A percentile compares a stretch with the other conserved stretches of the same genome.
Conservation (phyloP, 2,329 filamentous ascomycete species). For the Clarireedia monteithiana region DNA sequence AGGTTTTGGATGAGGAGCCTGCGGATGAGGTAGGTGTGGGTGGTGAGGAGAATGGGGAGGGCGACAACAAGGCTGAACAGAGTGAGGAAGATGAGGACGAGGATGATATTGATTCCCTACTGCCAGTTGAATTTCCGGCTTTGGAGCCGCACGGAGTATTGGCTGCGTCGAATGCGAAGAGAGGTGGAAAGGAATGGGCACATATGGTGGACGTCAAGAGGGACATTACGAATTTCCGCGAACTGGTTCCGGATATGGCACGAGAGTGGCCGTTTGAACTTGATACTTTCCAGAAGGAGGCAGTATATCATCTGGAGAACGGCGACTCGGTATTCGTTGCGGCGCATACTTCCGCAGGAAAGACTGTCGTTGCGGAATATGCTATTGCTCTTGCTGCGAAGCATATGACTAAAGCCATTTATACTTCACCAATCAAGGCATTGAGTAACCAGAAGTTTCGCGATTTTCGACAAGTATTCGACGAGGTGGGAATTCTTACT, state of each 20-base stretch:
- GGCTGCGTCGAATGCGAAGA: constrained; percentile 61
- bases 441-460: constrained; percentile 98
- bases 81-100: constrained; percentile 43
- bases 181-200: constrained; percentile 82
- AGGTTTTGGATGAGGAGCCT: constrained; percentile 6
- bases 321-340: constrained; percentile 98
- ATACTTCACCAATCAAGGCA: constrained; percentile 97
- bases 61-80: constrained; percentile 28
- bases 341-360: constrained; percentile 93
- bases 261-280: constrained; percentile 94
- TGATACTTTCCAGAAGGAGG: constrained; percentile 97
- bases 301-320: constrained; percentile 92
- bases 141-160: constrained; percentile 77
- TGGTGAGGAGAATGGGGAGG: constrained; percentile 26
- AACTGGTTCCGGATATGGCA: constrained; percentile 93
- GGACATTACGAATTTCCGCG: constrained; percentile 87
- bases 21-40: constrained; percentile 23
- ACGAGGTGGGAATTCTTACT: constrained; percentile 93
- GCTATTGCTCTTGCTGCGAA: constrained; percentile 93
- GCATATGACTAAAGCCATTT: constrained; percentile 99
- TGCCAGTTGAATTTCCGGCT: constrained; percentile 90
- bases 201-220: constrained; percentile 96
- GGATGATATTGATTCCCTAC: constrained; percentile 73
- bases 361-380: constrained; percentile 97
- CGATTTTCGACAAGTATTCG: constrained; percentile 83